Base-by-base conservation (phyloP, 805 yeast genomes). In the Saccharomycopsis fermentans region DNA sequence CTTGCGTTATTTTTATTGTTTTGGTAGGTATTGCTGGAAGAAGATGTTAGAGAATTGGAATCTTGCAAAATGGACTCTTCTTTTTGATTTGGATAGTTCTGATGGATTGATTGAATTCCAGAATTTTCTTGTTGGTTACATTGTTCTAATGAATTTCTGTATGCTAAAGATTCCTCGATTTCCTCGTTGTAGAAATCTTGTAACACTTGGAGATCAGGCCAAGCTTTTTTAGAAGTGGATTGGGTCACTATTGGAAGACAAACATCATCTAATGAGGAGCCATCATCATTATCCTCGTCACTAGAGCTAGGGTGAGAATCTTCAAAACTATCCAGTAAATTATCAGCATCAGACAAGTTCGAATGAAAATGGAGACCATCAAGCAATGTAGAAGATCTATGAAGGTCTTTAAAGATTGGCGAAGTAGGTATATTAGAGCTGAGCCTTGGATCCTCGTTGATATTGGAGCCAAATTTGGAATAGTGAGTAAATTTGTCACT, bases 181-280 rank as follows among this genome's bases (percentile, higher is more conserved):
- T 91, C 97, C 63, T 86, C 86, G 36, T 74, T 76, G 1, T 90
- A 83, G 70, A 84, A 94, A 62, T 90, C 96, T 63, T 84, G 85
- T 63, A 92, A 73, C 0, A 88, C 81, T 34, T 74, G 67, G 17
- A 89, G 74, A 67, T 94, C 97, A 0, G 98, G 99, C 98, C 98
- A 92, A 12, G 55, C 36, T 21, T 54, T 59, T 9, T 65, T 67
- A 4, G 58, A 53, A 39, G 37, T 53, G 4, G 55, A 26, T 16
- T 66, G 67, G 52, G 80, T 81, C 62, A 85, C 90, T 40, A 90
- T 76, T 0, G 96, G 96, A 69, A 90, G 82, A 67, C 97, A 92
- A 27, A 92, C 99, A 71, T 92, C 99, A 68, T 86, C 91, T 59
- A 92, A 72, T 1, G 96, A 87, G 0, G 96, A 84, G 43, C 82